These are phyloP conservation scores for Rhinocladiella similis DNA, from an alignment of 2,329 filamentous ascomycete species.

Conservation along the genomic window DNA sequence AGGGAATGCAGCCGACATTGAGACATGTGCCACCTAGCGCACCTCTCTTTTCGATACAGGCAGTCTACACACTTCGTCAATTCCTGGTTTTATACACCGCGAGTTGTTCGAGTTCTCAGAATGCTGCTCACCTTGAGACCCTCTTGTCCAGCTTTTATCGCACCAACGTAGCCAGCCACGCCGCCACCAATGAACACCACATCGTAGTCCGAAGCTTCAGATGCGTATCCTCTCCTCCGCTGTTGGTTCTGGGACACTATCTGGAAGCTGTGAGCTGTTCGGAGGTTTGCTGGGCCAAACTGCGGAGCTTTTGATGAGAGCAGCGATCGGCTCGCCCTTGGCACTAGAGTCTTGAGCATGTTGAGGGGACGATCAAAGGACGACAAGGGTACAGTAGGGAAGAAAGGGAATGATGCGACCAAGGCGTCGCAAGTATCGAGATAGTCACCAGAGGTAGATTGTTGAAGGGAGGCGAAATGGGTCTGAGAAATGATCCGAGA, in stretches of 20 bases:
- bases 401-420: slow-evolving; percentile 19
- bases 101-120: not conserved
- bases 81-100: not conserved
- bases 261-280: slow-evolving; percentile 28
- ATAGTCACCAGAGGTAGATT: slow-evolving; percentile 10
- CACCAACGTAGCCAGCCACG: slow-evolving; percentile 96
- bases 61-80: slow-evolving; percentile 60
- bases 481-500: slow-evolving; percentile 12
- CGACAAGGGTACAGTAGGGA: not conserved
- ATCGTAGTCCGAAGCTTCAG: slow-evolving; percentile 79
- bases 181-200: slow-evolving; percentile 96
- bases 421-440: slow-evolving; percentile 13
- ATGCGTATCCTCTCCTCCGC: slow-evolving; percentile 26
- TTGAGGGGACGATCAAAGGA: not conserved
- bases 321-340: slow-evolving; percentile 25
- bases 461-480: slow-evolving; percentile 7
- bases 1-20: slow-evolving; percentile 98
- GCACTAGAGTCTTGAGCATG: slow-evolving; percentile 28
- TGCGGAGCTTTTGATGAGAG: slow-evolving; percentile 27
- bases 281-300: slow-evolving; percentile 29
- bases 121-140: slow-evolving; percentile 75
- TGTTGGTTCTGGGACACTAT: slow-evolving; percentile 26
- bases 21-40: slow-evolving; percentile 93
- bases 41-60: slow-evolving; percentile 98
- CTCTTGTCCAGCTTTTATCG: slow-evolving; percentile 98